A percentile compares a stretch with the other conserved stretches of the same genome.
These are phyloP conservation scores for Dissophora ornata DNA, from an alignment of 192 early-diverging fungal genomes.

Conservation along the genomic window DNA sequence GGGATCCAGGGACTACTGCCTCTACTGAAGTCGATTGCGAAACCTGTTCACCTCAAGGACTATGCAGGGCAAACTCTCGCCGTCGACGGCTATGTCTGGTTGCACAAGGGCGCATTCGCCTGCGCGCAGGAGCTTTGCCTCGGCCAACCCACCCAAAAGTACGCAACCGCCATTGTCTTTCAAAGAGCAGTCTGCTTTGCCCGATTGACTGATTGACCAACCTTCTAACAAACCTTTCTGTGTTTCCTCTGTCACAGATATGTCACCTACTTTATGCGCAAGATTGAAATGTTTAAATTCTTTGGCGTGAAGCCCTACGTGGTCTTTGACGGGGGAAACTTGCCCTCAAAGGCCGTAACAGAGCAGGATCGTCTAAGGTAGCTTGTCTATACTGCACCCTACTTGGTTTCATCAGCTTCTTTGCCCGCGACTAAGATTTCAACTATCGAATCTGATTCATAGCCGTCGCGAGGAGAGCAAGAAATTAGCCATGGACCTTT, in stretches of 20 bases:
- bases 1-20: conserved; percentile 92
- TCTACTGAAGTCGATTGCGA: conserved; percentile 78
- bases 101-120: conserved; percentile 87
- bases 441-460: conserved; percentile 1
- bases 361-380: conserved; percentile 72
- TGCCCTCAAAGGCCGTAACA: conserved; percentile 87
- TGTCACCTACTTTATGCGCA: conserved; percentile 82
- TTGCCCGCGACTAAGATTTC: no score
- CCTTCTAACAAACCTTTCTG: no score
- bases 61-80: conserved; percentile 80
- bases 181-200: no score
- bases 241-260: conserved; percentile 70
- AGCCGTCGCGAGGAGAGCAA: conserved; percentile 71
- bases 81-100: conserved; percentile 97
- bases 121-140: conserved; percentile 86
- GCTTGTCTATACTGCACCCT: conserved; percentile 8
- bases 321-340: conserved; percentile 94
- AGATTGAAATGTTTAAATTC: conserved; percentile 78
- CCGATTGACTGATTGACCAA: no score
- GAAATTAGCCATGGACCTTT: conserved; percentile 66
- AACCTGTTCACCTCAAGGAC: conserved; percentile 73
- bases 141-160: conserved; percentile 78
- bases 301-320: conserved; percentile 81
- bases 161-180: neutral
- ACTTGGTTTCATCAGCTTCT: neutral